Conservation (phyloP, 352 stramenopile genomes). For the Globisporangium carolinianum region DNA sequence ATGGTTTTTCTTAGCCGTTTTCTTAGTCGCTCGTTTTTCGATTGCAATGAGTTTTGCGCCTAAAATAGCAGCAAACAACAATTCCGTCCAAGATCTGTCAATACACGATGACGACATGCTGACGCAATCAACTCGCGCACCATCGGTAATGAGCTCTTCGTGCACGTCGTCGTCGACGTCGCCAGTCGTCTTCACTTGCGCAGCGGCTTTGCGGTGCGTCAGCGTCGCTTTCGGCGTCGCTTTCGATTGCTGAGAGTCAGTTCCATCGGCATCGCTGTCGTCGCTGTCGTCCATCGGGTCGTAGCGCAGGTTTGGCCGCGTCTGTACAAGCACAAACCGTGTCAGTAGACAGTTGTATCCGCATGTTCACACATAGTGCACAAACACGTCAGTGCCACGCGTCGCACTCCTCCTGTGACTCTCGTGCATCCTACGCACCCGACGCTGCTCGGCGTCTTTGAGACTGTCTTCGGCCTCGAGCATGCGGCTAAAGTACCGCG, state of each 20-base stretch:
- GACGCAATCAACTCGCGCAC: conserved; percentile 12
- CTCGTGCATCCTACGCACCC: conserved; percentile 1
- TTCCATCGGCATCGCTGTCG: conserved; percentile 26
- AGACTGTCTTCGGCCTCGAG: conserved; percentile 41
- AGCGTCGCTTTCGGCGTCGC: no score
- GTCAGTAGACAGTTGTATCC: background rate
- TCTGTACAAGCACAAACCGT: conserved; percentile 3
- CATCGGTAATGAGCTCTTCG: conserved; percentile 67
- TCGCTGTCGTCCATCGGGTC: conserved; percentile 50
- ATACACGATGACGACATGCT: no score
- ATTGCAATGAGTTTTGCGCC: conserved; percentile 36
- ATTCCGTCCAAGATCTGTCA: no score
- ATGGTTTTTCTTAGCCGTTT: conserved; percentile 32
- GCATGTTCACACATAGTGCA: background rate
- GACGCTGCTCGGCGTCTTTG: conserved; percentile 31
- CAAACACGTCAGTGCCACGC: background rate
- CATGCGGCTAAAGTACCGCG: conserved; percentile 51
- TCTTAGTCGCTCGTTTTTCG: conserved; percentile 10
- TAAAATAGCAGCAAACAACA: conserved; percentile 1
- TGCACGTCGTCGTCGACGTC: conserved; percentile 43
- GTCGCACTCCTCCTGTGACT: background rate
- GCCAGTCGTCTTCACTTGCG: conserved; percentile 4
- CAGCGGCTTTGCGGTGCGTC: background rate
- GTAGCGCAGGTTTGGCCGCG: conserved; percentile 34
- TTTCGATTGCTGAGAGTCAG: no score